Evolutionary conservation across 768 basidiomycete species (phyloP).

Genomic region (Boletales sp.): DNA sequence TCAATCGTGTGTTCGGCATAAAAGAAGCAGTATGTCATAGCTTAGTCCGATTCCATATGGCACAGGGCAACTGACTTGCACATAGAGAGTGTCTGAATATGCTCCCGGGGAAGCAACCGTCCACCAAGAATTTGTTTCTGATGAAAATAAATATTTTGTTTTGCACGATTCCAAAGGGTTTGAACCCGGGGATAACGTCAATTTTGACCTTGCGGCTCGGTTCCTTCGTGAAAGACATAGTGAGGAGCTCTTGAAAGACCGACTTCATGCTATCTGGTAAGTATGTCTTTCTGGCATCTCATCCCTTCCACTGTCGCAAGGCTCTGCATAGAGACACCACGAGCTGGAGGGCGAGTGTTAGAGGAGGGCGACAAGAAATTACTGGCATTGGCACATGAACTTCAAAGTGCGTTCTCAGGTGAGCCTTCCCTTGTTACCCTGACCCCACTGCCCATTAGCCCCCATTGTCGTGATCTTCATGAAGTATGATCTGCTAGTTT

Average conservation of each 20-base stretch:
- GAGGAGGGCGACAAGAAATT: constrained; percentile 7
- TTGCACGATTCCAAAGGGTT: constrained; percentile 6
- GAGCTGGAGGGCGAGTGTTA: constrained; percentile 3
- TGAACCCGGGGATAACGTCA: neutral
- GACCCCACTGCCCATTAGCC: neutral
- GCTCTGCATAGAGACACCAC: constrained; percentile 9
- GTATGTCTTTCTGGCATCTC: neutral
- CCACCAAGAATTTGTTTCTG: constrained; percentile 5
- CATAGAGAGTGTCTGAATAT: neutral
- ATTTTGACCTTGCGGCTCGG: neutral
- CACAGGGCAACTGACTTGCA: neutral
- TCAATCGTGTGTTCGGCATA: neutral
- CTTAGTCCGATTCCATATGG: no score
- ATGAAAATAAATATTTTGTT: constrained; percentile 4
- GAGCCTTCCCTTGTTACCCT: neutral
- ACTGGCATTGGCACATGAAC: neutral
- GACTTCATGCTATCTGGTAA: constrained; percentile 4
- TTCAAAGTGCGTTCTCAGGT: constrained; percentile 1
- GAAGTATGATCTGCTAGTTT: constrained; percentile 4
- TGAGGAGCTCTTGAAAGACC: neutral
- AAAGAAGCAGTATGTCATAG: neutral
- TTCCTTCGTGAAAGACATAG: constrained; percentile 1
- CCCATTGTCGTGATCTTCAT: constrained; percentile 7
- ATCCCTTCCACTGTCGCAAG: neutral
- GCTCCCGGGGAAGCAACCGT: constrained; percentile 2